Base-by-base conservation (phyloP, 2,329 filamentous ascomycete genomes). In the Cordyceps farinosa region DNA sequence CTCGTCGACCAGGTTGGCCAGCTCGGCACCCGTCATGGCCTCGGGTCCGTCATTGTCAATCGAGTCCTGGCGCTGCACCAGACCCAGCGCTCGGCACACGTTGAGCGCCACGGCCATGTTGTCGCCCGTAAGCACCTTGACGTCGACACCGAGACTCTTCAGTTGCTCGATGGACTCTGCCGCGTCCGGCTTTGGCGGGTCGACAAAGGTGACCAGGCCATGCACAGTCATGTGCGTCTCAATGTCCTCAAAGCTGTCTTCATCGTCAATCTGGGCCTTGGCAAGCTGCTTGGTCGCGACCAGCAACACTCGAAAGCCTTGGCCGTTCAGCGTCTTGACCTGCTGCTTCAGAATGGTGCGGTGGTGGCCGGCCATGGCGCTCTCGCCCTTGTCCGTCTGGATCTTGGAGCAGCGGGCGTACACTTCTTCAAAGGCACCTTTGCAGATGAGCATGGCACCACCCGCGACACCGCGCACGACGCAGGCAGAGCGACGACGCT, bases 391-490 rank as follows among this genome's bases (percentile, higher is more conserved):
- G 8, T 58, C 64, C 10, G 66, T 64, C 5, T 68, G 66, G 3
- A 71, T 64, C 3, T 55, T 51, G 9, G 61, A 61, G 65, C 70
- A 71, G 7, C 70, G 63, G 10, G 62, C 53, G 5, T 70, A 64
- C 1, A 73, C 67, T 34, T 73, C 71, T 38, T 72, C 70, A 9
- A 72, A 72, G 3, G 68, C 70, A 34, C 71, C 71, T 47, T 72
- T 72, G 64, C 69, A 70, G 13, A 72, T 70, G 29, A 73, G 66
- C 61, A 73, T 67, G 30, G 70, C 67, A 9, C 66, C 62, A 17
- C 68, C 64, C 1, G 68, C 70, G 6, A 61, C 56, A 3, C 69
- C 70, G 17, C 65, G 64, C 48, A 71, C 66, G 15, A 71, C 59
- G 54, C 67, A 68, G 15, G 66, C 64, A 5, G 69, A 68, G 8